These are phyloP conservation scores for Exophiala sideris DNA, from an alignment of 2,329 filamentous ascomycete genomes.

Conservation along the genomic window DNA sequence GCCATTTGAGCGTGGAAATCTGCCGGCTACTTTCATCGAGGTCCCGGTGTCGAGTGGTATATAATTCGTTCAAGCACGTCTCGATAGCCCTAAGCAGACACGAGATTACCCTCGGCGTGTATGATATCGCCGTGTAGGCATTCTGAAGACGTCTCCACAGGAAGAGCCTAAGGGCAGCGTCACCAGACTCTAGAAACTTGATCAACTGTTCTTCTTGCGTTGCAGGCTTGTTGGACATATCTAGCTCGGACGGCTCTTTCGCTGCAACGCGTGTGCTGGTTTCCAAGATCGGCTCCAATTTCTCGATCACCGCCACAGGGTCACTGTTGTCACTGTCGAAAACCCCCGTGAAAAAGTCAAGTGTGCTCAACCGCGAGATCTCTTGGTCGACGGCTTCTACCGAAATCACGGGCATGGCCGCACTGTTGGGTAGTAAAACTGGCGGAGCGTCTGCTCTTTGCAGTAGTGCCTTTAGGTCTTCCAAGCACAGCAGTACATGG, in stretches of 20 bases:
- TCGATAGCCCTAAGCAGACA: conserved; percentile 84
- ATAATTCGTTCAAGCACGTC: conserved; percentile 70
- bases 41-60: conserved; percentile 55
- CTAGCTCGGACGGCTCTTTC: conserved; percentile 18
- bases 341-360: conserved; percentile 90
- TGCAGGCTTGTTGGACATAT: background rate
- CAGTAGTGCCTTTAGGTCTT: conserved; percentile 59
- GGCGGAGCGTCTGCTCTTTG: conserved; percentile 46
- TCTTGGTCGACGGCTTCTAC: conserved; percentile 80
- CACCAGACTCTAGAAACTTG: conserved; percentile 78
- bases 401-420: conserved; percentile 83
- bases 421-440: conserved; percentile 73
- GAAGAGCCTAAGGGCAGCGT: conserved; percentile 77
- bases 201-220: conserved; percentile 63
- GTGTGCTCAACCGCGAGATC: conserved; percentile 86
- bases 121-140: conserved; percentile 81
- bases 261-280: conserved; percentile 38
- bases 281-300: conserved; percentile 85
- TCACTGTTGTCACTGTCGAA: conserved; percentile 81
- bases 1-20: conserved; percentile 67
- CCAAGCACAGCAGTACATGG: conserved; percentile 60
- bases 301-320: conserved; percentile 82
- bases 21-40: conserved; percentile 59
- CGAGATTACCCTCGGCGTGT: conserved; percentile 81
- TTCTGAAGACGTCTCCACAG: conserved; percentile 89